phyloP scores from a whole-genome alignment of 495 filamentous ascomycete species.

The Umbilicaria muhlenbergii region DNA sequence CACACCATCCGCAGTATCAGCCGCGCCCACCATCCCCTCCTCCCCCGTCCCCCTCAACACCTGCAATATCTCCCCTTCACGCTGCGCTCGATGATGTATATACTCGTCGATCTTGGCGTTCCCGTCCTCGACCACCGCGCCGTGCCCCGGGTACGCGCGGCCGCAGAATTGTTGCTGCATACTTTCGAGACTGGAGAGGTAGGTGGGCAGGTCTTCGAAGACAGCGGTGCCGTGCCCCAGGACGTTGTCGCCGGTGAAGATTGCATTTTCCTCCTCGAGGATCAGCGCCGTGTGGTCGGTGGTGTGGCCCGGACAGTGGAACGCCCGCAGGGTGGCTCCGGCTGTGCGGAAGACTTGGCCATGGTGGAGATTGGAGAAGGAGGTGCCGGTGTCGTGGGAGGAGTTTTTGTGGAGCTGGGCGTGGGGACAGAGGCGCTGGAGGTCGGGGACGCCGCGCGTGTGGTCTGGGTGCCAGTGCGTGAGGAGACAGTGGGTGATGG shows the following conservation, averaged over 20 bases:
- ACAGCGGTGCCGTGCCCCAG: slow-evolving; percentile 87
- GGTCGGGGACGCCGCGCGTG: slow-evolving; percentile 51
- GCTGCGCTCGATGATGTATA: slow-evolving; percentile 58
- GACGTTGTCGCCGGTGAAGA: slow-evolving; percentile 93
- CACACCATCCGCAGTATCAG: slow-evolving; percentile 14
- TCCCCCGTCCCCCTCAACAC: slow-evolving; percentile 35
- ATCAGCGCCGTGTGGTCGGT: slow-evolving; percentile 68
- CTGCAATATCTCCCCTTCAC: slow-evolving; percentile 68
- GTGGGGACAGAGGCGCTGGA: slow-evolving; percentile 43
- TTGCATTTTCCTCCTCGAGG: slow-evolving; percentile 58
- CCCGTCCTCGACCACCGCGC: slow-evolving; percentile 54
- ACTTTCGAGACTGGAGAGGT: slow-evolving; percentile 53
- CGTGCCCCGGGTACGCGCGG: slow-evolving; percentile 81
- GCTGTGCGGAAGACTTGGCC: slow-evolving; percentile 58
- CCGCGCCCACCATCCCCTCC: slow-evolving; percentile 17
- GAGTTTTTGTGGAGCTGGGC: slow-evolving; percentile 37
- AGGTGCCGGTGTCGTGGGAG: slow-evolving; percentile 17
- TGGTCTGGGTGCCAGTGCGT: slow-evolving; percentile 93
- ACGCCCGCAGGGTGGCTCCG: slow-evolving; percentile 61
- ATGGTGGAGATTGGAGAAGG: slow-evolving; percentile 33
- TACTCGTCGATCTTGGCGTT: slow-evolving; percentile 58
- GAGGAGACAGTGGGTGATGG: slow-evolving; percentile 48
- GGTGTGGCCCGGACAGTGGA: slow-evolving; percentile 75
- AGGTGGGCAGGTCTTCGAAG: slow-evolving; percentile 66
- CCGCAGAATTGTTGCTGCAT: slow-evolving; percentile 53